Evolutionary conservation across 192 early-diverging fungal genomes (phyloP).

Genomic region (Rhizophagus clarus): DNA sequence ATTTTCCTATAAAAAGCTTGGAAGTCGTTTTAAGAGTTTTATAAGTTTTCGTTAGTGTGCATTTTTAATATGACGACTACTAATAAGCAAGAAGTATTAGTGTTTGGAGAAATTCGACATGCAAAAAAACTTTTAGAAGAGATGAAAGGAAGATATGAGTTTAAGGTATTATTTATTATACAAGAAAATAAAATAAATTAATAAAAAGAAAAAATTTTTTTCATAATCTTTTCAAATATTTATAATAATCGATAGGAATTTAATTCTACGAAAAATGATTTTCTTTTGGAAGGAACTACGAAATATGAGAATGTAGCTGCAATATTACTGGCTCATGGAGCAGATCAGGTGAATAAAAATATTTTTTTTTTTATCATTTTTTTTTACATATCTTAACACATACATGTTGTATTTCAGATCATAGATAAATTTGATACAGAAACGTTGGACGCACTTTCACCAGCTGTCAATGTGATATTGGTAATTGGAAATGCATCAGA

Average conservation of each 20-base stretch:
- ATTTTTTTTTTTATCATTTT: not conserved
- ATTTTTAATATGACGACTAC: not conserved
- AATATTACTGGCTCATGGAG: slow-evolving; percentile 23
- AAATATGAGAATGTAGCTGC: slow-evolving; percentile 24
- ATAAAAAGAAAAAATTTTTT: not conserved
- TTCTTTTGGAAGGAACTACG: not conserved
- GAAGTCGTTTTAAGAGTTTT: not conserved
- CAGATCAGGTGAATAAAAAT: slow-evolving; percentile 2
- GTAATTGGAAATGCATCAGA: slow-evolving; percentile 21
- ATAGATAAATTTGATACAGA: slow-evolving; percentile 20
- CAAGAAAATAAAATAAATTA: no score
- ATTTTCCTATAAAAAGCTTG: no score
- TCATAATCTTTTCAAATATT: not conserved
- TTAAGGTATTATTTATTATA: not conserved
- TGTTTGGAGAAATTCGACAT: slow-evolving; percentile 19
- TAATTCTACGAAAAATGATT: slow-evolving; percentile 14
- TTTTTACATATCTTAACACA: not conserved
- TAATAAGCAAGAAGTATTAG: slow-evolving; percentile 16
- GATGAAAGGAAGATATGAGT: slow-evolving; percentile 7
- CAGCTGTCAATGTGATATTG: slow-evolving; percentile 13
- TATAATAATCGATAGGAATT: not conserved
- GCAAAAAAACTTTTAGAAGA: not conserved
- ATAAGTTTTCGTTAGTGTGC: not conserved
- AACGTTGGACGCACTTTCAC: slow-evolving; percentile 19
- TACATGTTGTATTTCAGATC: not conserved